Conservation (phyloP, 305 asterid genomes). For the Fraxinus ornus region DNA sequence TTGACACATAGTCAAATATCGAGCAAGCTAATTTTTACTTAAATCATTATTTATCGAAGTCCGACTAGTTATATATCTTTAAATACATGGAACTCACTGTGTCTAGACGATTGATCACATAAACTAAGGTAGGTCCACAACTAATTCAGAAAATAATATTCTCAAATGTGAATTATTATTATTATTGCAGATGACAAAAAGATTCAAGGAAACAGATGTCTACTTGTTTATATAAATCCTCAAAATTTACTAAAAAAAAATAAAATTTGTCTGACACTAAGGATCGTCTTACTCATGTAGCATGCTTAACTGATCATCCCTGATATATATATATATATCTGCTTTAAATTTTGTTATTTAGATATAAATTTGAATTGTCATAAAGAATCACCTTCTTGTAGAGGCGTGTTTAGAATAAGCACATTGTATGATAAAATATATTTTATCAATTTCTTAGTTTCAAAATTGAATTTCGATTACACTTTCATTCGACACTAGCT, state of each 20-base stretch:
- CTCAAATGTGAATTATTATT: constrained; percentile 3
- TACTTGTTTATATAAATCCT: neutral
- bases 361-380: neutral
- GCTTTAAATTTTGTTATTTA: neutral
- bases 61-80: neutral
- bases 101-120: no score
- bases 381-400: neutral
- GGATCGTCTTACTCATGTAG: neutral
- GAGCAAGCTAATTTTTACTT: neutral
- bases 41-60: no score
- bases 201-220: constrained; percentile 11
- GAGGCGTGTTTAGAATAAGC: neutral
- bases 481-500: neutral
- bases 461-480: neutral
- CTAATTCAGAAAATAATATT: neutral
- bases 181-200: constrained; percentile 22
- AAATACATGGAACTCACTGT: neutral
- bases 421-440: neutral
- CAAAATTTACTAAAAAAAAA: neutral
- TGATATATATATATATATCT: neutral
- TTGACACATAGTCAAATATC: neutral
- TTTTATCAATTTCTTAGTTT: neutral
- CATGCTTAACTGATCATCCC: neutral
- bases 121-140: neutral
- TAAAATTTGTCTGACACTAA: constrained; percentile 15